Evolutionary conservation across 805 yeast genomes (phyloP).

Genomic region (Yamadazyma philogaea): DNA sequence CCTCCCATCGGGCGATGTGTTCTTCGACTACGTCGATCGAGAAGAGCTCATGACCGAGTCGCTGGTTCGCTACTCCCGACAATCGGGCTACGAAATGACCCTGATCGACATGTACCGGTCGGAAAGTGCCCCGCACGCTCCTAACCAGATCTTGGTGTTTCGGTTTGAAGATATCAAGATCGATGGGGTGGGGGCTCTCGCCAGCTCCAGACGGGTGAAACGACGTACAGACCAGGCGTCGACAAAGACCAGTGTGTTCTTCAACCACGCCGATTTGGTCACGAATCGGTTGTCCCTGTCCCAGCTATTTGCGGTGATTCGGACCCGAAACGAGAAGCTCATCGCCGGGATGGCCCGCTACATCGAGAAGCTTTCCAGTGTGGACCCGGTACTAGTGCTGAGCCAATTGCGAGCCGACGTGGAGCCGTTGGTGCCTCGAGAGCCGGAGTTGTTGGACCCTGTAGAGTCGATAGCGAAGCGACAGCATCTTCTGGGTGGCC

Average conservation of each 20-base stretch:
- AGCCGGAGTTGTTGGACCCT: constrained; percentile 14
- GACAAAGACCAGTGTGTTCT: constrained; percentile 7
- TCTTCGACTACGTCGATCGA: constrained; percentile 72
- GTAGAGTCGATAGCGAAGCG: constrained; percentile 16
- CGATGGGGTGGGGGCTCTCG: constrained; percentile 40
- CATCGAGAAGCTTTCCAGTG: constrained; percentile 1
- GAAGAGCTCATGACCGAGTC: constrained; percentile 54
- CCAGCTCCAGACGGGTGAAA: constrained; percentile 13
- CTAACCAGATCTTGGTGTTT: constrained; percentile 61
- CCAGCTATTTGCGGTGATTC: constrained; percentile 56
- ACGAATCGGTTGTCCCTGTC: constrained; percentile 47
- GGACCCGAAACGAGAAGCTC: constrained; percentile 55
- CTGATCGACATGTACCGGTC: constrained; percentile 49
- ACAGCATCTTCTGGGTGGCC: constrained; percentile 4
- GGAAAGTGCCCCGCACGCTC: constrained; percentile 40
- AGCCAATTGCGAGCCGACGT: constrained; percentile 2
- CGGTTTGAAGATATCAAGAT: constrained; percentile 72
- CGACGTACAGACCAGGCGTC: constrained; percentile 9
- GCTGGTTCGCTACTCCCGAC: constrained; percentile 36
- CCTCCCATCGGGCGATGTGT: constrained; percentile 65
- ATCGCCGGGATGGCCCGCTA: constrained; percentile 14
- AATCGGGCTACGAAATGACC: constrained; percentile 33
- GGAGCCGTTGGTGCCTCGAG: constrained; percentile 7
- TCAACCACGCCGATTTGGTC: constrained; percentile 12
- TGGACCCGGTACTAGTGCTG: constrained; percentile 4